phyloP scores from a whole-genome alignment of 1,284 basidiomycete species.

The Calocybe gambosa region DNA sequence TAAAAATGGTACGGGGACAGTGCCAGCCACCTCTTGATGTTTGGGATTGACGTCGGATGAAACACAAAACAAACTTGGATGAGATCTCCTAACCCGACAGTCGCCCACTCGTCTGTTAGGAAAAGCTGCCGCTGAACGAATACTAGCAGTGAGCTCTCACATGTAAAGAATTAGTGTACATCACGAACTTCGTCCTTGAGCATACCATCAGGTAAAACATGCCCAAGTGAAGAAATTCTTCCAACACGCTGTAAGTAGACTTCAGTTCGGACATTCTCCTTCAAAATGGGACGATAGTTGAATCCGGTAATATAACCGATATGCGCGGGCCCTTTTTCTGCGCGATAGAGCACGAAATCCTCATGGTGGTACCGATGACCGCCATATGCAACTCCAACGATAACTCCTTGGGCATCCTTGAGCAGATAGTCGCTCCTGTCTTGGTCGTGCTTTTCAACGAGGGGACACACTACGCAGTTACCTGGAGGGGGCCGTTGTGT shows the following conservation, averaged over 20 bases:
- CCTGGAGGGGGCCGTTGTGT: constrained; percentile 30
- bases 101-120: constrained; percentile 40
- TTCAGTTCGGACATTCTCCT: constrained; percentile 11
- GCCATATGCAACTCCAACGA: constrained; percentile 35
- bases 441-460: constrained; percentile 23
- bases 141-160: constrained; percentile 1
- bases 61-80: constrained; percentile 45
- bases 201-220: constrained; percentile 21
- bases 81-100: constrained; percentile 31
- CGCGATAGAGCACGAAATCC: constrained; percentile 50
- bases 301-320: constrained; percentile 34
- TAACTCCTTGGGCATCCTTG: constrained; percentile 22
- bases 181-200: constrained; percentile 29
- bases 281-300: constrained; percentile 13
- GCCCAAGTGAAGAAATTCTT: constrained; percentile 22
- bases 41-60: constrained; percentile 23
- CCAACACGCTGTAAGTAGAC: constrained; percentile 27
- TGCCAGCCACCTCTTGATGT: constrained; percentile 42
- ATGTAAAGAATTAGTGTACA: constrained; percentile 4
- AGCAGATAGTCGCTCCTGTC: constrained; percentile 20
- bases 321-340: constrained; percentile 30
- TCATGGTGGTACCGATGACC: constrained; percentile 43
- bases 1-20: constrained; percentile 54
- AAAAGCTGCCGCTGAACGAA: constrained; percentile 46
- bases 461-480: constrained; percentile 46